Percentiles rank a stretch among this genome's conserved stretches.
Evolutionary conservation across 2,329 filamentous ascomycete genomes (phyloP).

Genomic region (Shiraia sp.): DNA sequence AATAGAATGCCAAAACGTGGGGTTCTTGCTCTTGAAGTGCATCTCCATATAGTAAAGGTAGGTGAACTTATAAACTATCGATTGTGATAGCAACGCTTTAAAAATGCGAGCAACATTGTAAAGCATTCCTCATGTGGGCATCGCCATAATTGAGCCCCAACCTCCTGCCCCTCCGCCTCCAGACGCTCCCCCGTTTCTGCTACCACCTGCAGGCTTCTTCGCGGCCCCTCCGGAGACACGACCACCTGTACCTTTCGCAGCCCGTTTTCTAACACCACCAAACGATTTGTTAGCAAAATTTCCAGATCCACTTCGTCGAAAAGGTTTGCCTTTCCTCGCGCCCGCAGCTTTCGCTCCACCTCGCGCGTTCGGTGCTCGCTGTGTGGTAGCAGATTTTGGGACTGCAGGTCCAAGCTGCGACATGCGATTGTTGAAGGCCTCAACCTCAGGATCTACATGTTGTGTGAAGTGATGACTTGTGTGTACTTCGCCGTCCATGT

Average conservation of each 20-base stretch:
- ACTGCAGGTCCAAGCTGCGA: conserved; percentile 21
- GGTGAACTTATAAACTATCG: too few species aligned
- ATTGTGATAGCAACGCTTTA: too few species aligned
- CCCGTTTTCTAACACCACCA: conserved; percentile 24
- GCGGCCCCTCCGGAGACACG: conserved; percentile 13
- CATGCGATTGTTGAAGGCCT: conserved; percentile 33
- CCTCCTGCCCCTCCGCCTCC: conserved; percentile 11
- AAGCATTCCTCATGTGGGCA: conserved; percentile 27
- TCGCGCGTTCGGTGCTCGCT: conserved; percentile 11
- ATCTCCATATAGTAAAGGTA: too few species aligned
- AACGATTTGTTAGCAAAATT: conserved; percentile 16
- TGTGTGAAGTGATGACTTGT: conserved; percentile 38
- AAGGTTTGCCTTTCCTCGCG: conserved; percentile 19
- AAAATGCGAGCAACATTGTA: too few species aligned
- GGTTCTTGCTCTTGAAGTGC: too few species aligned
- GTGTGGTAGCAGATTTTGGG: conserved; percentile 10
- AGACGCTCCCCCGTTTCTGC: conserved; percentile 11
- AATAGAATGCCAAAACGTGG: too few species aligned
- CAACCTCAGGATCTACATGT: conserved; percentile 29
- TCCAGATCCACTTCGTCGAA: conserved; percentile 22
- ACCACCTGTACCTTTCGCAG: conserved; percentile 14
- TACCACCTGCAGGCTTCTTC: conserved; percentile 14
- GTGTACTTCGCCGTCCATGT: conserved; percentile 22
- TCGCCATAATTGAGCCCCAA: conserved; percentile 29
- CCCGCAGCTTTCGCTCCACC: conserved; percentile 19